Percentiles rank a stretch among this genome's conserved stretches.
Evolutionary conservation across 768 basidiomycete species (phyloP).

Genomic region (Boletus speciosus): DNA sequence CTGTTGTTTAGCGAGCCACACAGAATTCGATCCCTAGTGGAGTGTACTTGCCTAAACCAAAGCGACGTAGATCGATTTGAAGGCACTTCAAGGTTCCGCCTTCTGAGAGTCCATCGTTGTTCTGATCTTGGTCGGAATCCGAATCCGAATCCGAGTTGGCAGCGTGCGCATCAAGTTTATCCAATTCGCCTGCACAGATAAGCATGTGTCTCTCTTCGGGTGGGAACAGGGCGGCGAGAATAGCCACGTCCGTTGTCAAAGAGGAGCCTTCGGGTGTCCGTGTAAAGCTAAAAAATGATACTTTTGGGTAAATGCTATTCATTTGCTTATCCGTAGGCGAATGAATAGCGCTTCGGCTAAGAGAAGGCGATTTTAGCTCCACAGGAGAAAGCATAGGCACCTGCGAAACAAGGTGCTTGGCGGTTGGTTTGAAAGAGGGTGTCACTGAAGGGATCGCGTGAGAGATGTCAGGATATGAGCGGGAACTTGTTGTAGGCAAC

Average conservation of each 20-base stretch:
- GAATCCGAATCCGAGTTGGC: constrained; percentile 33
- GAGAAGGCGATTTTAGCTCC: constrained; percentile 9
- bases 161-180: constrained; percentile 45
- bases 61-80: constrained; percentile 70
- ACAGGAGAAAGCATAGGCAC: constrained; percentile 32
- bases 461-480: constrained; percentile 43
- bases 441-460: constrained; percentile 27
- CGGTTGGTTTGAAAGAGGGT: constrained; percentile 35
- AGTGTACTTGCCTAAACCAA: constrained; percentile 56
- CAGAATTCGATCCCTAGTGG: neutral
- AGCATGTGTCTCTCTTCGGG: constrained; percentile 71
- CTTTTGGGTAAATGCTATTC: constrained; percentile 16
- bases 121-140: constrained; percentile 39
- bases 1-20: constrained; percentile 1
- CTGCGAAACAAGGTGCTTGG: constrained; percentile 37
- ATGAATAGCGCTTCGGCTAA: constrained; percentile 6
- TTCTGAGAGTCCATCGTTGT: constrained; percentile 29
- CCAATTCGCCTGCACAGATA: constrained; percentile 68
- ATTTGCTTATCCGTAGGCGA: constrained; percentile 15
- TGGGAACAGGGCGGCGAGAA: constrained; percentile 69
- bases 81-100: constrained; percentile 57
- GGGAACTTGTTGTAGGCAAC: constrained; percentile 35
- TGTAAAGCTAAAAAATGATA: constrained; percentile 81
- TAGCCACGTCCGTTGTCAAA: constrained; percentile 64
- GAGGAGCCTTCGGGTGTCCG: constrained; percentile 74